These are phyloP conservation scores for Lipomyces yarrowii DNA, from an alignment of 1,139 yeast genomes.

Conservation along the genomic window DNA sequence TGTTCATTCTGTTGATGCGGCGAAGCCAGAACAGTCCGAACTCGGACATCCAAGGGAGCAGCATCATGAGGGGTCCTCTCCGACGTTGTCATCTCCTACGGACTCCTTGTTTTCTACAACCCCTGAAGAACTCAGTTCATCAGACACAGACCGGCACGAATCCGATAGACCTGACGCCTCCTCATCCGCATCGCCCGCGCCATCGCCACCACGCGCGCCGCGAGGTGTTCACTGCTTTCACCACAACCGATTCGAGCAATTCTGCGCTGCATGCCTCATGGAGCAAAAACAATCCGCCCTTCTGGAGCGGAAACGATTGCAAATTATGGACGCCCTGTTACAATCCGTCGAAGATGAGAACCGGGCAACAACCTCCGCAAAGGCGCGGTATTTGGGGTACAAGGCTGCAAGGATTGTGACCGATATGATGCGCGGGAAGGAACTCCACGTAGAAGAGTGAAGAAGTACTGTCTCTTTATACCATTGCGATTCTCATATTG, in stretches of 20 bases:
- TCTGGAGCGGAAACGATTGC: constrained; percentile 1
- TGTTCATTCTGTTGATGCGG: neutral
- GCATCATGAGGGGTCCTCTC: neutral
- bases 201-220: neutral
- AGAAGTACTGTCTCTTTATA: neutral
- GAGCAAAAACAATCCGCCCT: neutral
- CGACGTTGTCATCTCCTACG: neutral
- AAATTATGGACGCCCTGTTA: neutral
- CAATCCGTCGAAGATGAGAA: neutral
- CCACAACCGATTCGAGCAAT: neutral
- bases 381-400: neutral
- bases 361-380: neutral
- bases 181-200: neutral
- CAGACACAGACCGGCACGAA: neutral
- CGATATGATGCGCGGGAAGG: neutral
- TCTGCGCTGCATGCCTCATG: neutral
- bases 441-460: neutral
- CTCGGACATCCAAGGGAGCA: neutral
- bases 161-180: neutral
- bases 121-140: neutral
- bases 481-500: neutral
- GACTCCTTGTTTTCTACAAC: neutral
- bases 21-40: neutral
- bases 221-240: neutral
- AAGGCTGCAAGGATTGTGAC: neutral